phyloP scores from a whole-genome alignment of 2,329 filamentous ascomycete genomes.

The Calcarisporium arbuscula region DNA sequence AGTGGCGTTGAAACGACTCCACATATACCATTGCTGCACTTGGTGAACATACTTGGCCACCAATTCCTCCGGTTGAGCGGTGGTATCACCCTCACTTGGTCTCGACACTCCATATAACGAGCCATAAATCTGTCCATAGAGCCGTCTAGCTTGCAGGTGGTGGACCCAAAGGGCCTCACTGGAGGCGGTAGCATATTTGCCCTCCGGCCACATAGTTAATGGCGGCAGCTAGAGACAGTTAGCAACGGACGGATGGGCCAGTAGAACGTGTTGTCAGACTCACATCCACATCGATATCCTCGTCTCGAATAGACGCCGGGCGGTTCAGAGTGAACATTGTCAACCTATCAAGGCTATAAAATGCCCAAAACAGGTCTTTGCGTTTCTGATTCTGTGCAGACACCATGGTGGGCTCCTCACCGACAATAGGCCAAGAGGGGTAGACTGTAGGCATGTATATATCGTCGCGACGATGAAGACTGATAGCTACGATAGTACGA shows the following conservation, averaged over 20 bases:
- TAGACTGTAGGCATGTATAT: background rate
- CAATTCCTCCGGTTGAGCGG: too few species aligned
- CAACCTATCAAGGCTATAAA: too few species aligned
- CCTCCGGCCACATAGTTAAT: conserved; percentile 1
- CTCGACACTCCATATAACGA: background rate
- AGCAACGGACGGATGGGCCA: too few species aligned
- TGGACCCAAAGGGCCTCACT: conserved; percentile 1
- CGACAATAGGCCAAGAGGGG: background rate
- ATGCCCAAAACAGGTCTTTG: too few species aligned
- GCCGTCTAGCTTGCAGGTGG: background rate
- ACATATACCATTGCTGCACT: background rate
- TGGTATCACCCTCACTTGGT: too few species aligned
- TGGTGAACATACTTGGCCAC: background rate
- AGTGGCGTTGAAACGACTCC: background rate
- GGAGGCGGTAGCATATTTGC: background rate
- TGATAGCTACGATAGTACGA: background rate
- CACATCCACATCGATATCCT: too few species aligned
- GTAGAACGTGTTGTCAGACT: too few species aligned
- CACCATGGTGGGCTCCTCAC: background rate
- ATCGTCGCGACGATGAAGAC: conserved; percentile 1
- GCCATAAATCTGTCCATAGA: background rate
- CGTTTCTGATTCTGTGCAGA: too few species aligned
- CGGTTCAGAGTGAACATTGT: too few species aligned
- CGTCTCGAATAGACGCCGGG: too few species aligned
- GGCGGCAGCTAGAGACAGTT: background rate